phyloP scores from a whole-genome alignment of 1,139 yeast genomes.

The Yamadazyma triangularis region DNA sequence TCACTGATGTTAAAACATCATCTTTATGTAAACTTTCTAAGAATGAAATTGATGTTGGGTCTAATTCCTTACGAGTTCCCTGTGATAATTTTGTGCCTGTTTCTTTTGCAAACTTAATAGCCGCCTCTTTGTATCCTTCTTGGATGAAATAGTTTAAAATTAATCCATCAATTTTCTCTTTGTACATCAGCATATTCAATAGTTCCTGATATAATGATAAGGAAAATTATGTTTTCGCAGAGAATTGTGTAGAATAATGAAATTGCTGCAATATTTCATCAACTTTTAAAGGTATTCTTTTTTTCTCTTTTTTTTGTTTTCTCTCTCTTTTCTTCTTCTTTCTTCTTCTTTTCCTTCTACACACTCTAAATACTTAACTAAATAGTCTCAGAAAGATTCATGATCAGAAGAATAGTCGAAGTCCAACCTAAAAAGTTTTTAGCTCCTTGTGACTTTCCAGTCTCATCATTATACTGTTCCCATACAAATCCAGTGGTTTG shows the following conservation, averaged over 20 bases:
- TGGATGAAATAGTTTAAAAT: conserved; percentile 53
- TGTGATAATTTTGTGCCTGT: conserved; percentile 18
- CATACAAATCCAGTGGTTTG: conserved; percentile 74
- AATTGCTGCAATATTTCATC: too few relatives aligned
- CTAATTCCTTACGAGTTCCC: conserved; percentile 4
- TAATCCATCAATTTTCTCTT: conserved; percentile 38
- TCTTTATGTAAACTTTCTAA: conserved; percentile 7
- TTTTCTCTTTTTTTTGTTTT: too few relatives aligned
- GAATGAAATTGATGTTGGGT: conserved; percentile 8
- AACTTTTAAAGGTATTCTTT: too few relatives aligned
- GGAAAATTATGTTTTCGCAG: too few relatives aligned
- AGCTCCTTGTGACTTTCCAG: conserved; percentile 78
- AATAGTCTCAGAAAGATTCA: conserved; percentile 65
- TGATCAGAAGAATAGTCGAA: conserved; percentile 70
- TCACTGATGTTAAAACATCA: background rate
- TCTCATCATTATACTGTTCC: conserved; percentile 82
- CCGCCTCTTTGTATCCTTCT: conserved; percentile 56
- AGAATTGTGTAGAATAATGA: too few relatives aligned
- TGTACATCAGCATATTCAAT: too few relatives aligned
- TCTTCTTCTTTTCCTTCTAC: background rate
- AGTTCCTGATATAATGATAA: too few relatives aligned
- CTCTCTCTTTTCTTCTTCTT: too few relatives aligned
- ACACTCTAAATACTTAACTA: too few relatives aligned
- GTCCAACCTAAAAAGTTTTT: conserved; percentile 96
- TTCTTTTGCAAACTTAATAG: conserved; percentile 46